phyloP scores from a whole-genome alignment of 164 flowering plant genomes.

The Stephania japonica region DNA sequence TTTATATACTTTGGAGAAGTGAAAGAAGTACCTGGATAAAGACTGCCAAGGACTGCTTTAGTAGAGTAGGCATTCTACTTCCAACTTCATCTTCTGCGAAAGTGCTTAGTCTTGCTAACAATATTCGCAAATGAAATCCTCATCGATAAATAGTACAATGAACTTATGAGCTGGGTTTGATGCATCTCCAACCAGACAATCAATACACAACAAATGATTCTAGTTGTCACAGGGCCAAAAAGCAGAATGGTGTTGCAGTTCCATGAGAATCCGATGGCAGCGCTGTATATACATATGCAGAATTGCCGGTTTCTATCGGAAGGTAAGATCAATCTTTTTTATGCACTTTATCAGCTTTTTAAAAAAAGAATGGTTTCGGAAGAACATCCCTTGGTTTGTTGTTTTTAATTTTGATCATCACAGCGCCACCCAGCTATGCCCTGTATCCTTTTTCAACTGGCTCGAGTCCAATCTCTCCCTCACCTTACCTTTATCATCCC shows the following conservation, averaged over 20 bases:
- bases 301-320: not conserved
- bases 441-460: conserved; percentile 24
- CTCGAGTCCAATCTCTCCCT: conserved; percentile 21
- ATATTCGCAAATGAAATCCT: not conserved
- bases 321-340: not conserved
- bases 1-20: too few relatives aligned
- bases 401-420: not conserved
- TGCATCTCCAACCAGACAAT: not conserved
- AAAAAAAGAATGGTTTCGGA: not conserved
- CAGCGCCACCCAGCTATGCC: conserved; percentile 22
- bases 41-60: not conserved
- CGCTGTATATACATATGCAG: not conserved
- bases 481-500: conserved; percentile 27
- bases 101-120: not conserved
- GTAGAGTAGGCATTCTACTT: too few relatives aligned
- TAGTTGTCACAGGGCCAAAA: not conserved
- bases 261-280: not conserved
- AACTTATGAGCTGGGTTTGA: not conserved
- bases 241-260: not conserved
- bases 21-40: not conserved
- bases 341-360: not conserved
- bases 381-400: conserved; percentile 2
- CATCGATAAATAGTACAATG: not conserved
- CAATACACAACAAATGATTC: not conserved
- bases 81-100: too few relatives aligned